Base-by-base conservation (phyloP, 1,139 yeast genomes). In the Williopsis jadinii region DNA sequence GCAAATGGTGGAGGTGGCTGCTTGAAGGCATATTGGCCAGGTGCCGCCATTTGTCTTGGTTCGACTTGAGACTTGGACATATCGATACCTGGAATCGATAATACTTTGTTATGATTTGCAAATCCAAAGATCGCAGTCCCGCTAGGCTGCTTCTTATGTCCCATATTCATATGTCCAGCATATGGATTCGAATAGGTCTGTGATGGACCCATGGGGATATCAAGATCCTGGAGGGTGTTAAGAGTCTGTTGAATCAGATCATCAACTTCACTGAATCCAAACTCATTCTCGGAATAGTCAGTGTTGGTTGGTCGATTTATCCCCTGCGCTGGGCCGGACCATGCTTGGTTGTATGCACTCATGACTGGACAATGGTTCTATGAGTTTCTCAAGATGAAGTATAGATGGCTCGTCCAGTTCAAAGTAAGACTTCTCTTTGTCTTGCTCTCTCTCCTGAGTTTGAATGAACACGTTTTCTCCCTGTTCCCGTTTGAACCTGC, bases 121-220 rank as follows among this genome's bases (percentile, higher is more conserved):
- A 73, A 77, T 0, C 84, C 84, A 56, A 78, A 78, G 32, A 77
- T 78, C 8, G 83, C 83, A 2, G 84, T 77, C 9, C 84, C 84
- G 60, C 81, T 75, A 26, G 61, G 58, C 10, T 61, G 61, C 39
- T 65, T 60, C 44, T 58, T 57, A 48, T 64, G 68, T 13, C 52
- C 51, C 38, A 33, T 50, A 1, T 31, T 11, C 11, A 36, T 28
- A 12, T 29, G 13, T 32, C 19, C 36, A 29, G 32, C 19, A 11
- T 44, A 35, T 11, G 40, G 39, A 14, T 40, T 45, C n/a, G 38
- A 37, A 8, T 33, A 24, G n/a, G 30, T 34, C 30, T 35, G 38
- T 8, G 33, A 24, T 19, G 48, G 47, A 13, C 56, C 57, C 1
- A 53, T 46, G 8, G 58, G 58, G 39, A 54, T 53, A 37, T 54